Percentiles rank a stretch among this genome's conserved stretches.
These are phyloP conservation scores for Talaromyces sp. DNA, from an alignment of 2,329 filamentous ascomycete genomes.

Conservation along the genomic window DNA sequence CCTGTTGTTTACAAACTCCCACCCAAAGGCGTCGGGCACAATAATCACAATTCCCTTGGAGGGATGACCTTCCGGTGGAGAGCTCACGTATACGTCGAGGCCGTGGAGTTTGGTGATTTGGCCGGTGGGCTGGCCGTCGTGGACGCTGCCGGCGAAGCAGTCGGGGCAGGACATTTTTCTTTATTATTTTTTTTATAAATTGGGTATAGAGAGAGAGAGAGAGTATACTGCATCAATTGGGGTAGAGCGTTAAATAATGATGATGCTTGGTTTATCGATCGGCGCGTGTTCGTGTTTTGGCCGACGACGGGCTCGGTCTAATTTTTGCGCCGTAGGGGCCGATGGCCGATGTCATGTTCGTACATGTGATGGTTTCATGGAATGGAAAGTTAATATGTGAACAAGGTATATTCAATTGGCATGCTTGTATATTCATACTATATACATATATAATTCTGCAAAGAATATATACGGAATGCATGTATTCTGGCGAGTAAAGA, in stretches of 20 bases:
- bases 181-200: not conserved
- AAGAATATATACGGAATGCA: no score
- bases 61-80: conserved; percentile 13
- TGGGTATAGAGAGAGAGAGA: not conserved
- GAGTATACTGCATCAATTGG: no score
- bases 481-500: no score
- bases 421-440: no score
- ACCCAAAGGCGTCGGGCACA: conserved; percentile 54
- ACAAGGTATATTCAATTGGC: no score
- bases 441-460: no score
- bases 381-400: no score
- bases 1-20: conserved; percentile 50
- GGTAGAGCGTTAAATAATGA: no score
- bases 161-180: conserved; percentile 23
- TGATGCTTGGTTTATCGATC: not conserved
- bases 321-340: not conserved
- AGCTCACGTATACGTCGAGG: conserved; percentile 43
- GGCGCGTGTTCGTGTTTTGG: not conserved
- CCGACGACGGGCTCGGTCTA: not conserved
- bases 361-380: no score
- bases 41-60: conserved; percentile 49
- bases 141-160: conserved; percentile 47
- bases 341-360: not conserved
- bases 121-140: conserved; percentile 43
- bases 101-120: conserved; percentile 44